Conservation (phyloP, 2,329 filamentous ascomycete genomes). For the Hypoxylon rubiginosum region DNA sequence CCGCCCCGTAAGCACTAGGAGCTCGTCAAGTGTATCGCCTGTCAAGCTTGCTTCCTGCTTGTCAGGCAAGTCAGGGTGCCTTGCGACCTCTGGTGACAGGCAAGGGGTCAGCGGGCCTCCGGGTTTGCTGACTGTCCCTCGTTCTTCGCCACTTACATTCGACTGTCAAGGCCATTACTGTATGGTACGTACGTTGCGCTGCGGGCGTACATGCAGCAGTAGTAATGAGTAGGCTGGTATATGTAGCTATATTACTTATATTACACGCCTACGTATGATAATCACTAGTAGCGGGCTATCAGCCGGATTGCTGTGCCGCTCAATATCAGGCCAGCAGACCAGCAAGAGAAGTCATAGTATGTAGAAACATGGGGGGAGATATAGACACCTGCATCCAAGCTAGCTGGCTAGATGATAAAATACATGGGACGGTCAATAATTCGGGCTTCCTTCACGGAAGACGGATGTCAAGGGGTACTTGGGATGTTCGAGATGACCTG, state of each 20-base stretch:
- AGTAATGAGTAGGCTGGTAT: conserved; percentile 15
- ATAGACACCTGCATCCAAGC: not conserved
- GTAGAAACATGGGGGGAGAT: conserved; percentile 11
- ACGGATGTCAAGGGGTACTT: conserved; percentile 33
- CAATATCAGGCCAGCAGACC: conserved; percentile 12
- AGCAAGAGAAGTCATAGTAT: too few relatives aligned
- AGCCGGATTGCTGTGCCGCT: conserved; percentile 30
- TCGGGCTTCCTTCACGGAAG: conserved; percentile 24
- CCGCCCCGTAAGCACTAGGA: conserved; percentile 41
- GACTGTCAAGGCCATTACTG: conserved; percentile 24
- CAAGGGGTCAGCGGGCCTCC: too few relatives aligned
- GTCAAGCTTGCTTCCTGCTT: conserved; percentile 20
- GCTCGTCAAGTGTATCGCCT: conserved; percentile 8
- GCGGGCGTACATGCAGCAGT: conserved; percentile 22
- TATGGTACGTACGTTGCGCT: conserved; percentile 3
- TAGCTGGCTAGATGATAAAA: conserved; percentile 13
- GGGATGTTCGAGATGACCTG: conserved; percentile 37
- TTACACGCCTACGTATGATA: conserved; percentile 14
- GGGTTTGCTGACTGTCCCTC: conserved; percentile 30
- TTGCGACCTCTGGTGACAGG: too few relatives aligned
- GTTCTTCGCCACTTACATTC: conserved; percentile 25
- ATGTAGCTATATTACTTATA: not conserved
- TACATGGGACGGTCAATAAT: conserved; percentile 15
- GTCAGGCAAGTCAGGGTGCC: conserved; percentile 27
- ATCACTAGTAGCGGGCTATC: conserved; percentile 17